These are phyloP conservation scores for Abelmoschus esculentus DNA, from an alignment of 345 rosid species.

Conservation along the genomic window DNA sequence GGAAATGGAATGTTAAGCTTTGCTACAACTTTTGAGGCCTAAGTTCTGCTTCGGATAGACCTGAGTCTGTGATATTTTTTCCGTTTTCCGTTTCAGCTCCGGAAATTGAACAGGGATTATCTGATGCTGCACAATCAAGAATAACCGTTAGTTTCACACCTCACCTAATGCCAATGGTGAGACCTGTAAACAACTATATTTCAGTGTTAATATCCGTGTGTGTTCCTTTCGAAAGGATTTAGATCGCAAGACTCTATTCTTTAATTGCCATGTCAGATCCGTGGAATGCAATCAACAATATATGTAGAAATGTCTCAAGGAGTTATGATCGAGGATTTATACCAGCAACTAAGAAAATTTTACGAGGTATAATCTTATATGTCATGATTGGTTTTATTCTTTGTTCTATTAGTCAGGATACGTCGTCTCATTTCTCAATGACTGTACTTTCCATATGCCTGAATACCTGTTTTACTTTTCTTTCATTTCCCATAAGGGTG, in stretches of 20 bases:
- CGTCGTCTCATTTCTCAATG: background rate
- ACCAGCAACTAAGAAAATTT: slow-evolving; percentile 41
- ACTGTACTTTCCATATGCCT: background rate
- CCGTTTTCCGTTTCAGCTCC: slow-evolving; percentile 55
- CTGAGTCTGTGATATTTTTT: slow-evolving; percentile 4
- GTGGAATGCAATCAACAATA: slow-evolving; percentile 96
- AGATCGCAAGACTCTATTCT: slow-evolving; percentile 7
- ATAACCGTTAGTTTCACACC: slow-evolving; percentile 93
- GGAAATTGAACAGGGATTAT: slow-evolving; percentile 92
- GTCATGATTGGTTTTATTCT: background rate
- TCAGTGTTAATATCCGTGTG: slow-evolving; percentile 1
- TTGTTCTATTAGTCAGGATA: background rate
- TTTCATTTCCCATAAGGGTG: slow-evolving; percentile 34
- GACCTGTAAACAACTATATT: background rate
- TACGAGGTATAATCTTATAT: slow-evolving; percentile 48
- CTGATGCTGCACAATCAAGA: slow-evolving; percentile 63
- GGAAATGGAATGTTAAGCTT: background rate
- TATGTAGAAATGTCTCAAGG: slow-evolving; percentile 79
- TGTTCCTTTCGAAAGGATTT: background rate
- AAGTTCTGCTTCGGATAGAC: background rate
- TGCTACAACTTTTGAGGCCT: background rate
- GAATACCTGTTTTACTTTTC: background rate
- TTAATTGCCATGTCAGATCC: slow-evolving; percentile 40
- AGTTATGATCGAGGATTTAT: slow-evolving; percentile 49
- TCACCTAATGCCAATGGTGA: slow-evolving; percentile 98